phyloP scores from a whole-genome alignment of 768 basidiomycete species.

The Leccinum olivaceopallidum region DNA sequence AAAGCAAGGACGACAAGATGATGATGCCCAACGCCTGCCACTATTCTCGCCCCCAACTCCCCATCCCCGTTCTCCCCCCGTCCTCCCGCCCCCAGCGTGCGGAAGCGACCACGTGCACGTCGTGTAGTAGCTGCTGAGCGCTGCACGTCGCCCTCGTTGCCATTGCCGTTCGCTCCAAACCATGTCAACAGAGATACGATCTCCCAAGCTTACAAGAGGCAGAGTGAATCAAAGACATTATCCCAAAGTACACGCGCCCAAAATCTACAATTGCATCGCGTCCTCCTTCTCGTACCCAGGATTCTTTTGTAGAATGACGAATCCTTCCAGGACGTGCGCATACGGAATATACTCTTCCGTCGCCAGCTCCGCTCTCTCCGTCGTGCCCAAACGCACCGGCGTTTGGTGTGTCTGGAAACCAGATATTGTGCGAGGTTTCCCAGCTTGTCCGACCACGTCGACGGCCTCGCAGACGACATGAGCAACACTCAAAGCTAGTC shows the following conservation, averaged over 20 bases:
- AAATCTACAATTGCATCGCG: conserved; percentile 70
- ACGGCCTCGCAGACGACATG: conserved; percentile 59
- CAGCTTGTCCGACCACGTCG: conserved; percentile 65
- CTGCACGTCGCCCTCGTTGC: no score
- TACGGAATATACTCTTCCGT: conserved; percentile 97
- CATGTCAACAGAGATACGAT: no score
- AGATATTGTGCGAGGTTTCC: not conserved
- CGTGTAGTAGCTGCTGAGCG: no score
- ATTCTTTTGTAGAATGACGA: conserved; percentile 90
- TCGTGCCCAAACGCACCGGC: conserved; percentile 92
- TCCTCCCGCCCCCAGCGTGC: no score
- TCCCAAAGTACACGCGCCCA: conserved; percentile 5
- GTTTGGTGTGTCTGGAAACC: conserved; percentile 93
- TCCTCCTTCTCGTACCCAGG: conserved; percentile 88
- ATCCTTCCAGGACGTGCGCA: conserved; percentile 86
- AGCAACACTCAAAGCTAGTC: conserved; percentile 2
- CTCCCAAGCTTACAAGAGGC: no score
- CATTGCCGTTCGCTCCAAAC: no score
- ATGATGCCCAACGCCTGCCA: no score
- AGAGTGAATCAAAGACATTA: not conserved
- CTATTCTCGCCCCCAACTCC: no score
- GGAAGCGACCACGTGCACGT: no score
- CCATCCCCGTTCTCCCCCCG: no score
- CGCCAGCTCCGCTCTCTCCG: conserved; percentile 92
- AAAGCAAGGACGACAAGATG: no score